phyloP scores from a whole-genome alignment of 768 basidiomycete genomes.

The Fomitopsis pulvina region DNA sequence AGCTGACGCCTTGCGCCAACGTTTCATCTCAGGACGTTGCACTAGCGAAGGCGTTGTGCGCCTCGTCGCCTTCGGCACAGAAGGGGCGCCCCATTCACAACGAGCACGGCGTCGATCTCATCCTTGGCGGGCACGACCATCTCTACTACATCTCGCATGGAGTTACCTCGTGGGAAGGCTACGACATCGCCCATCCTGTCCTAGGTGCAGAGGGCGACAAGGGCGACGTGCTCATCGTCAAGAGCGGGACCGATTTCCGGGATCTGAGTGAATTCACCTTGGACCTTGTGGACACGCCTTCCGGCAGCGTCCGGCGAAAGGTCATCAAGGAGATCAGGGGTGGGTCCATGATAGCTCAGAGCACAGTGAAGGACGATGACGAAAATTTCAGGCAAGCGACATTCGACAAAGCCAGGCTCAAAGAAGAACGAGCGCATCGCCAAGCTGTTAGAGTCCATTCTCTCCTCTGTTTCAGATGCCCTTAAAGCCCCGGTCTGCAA shows the following conservation, averaged over 20 bases:
- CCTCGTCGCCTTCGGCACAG: constrained; percentile 52
- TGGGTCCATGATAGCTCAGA: constrained; percentile 18
- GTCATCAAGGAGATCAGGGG: constrained; percentile 59
- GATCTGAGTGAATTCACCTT: constrained; percentile 75
- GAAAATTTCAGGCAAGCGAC: constrained; percentile 50
- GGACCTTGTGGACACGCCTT: constrained; percentile 51
- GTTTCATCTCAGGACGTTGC: constrained; percentile 50
- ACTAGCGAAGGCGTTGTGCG: constrained; percentile 61
- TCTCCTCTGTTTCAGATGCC: constrained; percentile 63
- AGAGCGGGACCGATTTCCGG: constrained; percentile 87
- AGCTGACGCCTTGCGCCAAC: neutral
- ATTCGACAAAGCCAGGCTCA: constrained; percentile 51
- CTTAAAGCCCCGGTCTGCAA: constrained; percentile 74
- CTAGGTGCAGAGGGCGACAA: constrained; percentile 69
- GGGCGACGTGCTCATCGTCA: constrained; percentile 67
- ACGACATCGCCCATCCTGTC: constrained; percentile 41
- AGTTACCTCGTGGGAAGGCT: constrained; percentile 58
- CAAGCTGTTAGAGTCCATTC: constrained; percentile 51
- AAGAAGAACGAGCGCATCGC: constrained; percentile 38
- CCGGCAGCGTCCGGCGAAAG: constrained; percentile 57
- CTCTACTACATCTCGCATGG: constrained; percentile 70
- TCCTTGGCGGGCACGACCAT: constrained; percentile 90
- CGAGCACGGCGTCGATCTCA: constrained; percentile 73
- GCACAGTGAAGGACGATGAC: neutral
- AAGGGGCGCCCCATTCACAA: constrained; percentile 32